These are phyloP conservation scores for Lunularia cruciata DNA, from an alignment of 225 moss, liverwort and hornwort species.

Conservation along the genomic window DNA sequence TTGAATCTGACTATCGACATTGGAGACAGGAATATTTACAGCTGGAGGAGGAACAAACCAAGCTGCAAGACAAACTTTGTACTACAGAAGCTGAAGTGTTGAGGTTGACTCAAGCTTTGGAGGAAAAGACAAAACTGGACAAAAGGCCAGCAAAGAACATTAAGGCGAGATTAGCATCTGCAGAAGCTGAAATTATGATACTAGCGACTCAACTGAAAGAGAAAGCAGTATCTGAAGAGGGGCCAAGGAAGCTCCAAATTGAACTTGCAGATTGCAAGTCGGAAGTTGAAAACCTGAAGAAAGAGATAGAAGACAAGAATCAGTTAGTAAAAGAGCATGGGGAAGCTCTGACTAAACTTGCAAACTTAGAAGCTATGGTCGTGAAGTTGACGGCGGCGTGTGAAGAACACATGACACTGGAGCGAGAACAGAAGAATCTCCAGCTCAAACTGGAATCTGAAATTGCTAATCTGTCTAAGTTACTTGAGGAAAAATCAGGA, in stretches of 20 bases:
- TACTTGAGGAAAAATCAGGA: conserved; percentile 27
- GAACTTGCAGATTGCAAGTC: conserved; percentile 6
- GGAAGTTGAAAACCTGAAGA: conserved; percentile 17
- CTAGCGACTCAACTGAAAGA: conserved; percentile 22
- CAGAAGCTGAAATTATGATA: conserved; percentile 36
- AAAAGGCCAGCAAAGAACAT: conserved; percentile 26
- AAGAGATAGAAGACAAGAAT: conserved; percentile 15
- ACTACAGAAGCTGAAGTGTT: conserved; percentile 31
- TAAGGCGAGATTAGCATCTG: conserved; percentile 22
- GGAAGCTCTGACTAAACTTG: conserved; percentile 15
- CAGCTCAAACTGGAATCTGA: conserved; percentile 24
- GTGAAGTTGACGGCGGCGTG: conserved; percentile 16
- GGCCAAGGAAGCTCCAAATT: conserved; percentile 15
- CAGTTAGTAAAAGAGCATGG: conserved; percentile 16
- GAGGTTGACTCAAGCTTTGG: conserved; percentile 23
- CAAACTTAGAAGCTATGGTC: conserved; percentile 17
- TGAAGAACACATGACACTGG: conserved; percentile 25
- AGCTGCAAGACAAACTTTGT: conserved; percentile 28
- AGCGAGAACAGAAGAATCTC: conserved; percentile 10
- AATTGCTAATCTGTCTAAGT: conserved; percentile 20
- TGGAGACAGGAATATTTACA: conserved; percentile 27
- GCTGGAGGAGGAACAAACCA: conserved; percentile 28
- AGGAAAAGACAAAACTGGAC: conserved; percentile 27
- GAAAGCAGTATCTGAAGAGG: conserved; percentile 25
- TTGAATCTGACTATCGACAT: conserved; percentile 26